Evolutionary conservation across 1,284 basidiomycete genomes (phyloP).

Genomic region (Apiotrichum porosum): DNA sequence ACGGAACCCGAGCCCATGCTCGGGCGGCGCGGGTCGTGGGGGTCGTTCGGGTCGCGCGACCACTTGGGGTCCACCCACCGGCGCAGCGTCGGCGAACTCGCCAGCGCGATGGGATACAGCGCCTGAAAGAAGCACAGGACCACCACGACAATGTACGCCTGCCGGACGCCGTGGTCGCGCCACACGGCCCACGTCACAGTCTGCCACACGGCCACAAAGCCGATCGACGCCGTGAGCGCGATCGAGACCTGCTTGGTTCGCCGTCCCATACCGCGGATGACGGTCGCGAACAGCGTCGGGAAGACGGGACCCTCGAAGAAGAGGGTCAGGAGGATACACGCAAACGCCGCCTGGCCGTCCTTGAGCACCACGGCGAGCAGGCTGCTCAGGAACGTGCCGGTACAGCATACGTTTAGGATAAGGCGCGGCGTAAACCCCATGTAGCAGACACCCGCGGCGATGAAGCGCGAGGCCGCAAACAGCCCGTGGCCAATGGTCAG

Average conservation of each 20-base stretch:
- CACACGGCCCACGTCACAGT: slow-evolving; percentile 28
- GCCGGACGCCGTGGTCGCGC: slow-evolving; percentile 7
- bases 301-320: slow-evolving; percentile 47
- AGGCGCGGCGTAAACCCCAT: slow-evolving; percentile 37
- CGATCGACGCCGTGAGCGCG: slow-evolving; percentile 29
- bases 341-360: slow-evolving; percentile 20
- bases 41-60: slow-evolving; percentile 2
- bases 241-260: slow-evolving; percentile 38
- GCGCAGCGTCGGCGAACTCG: slow-evolving; percentile 13
- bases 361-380: slow-evolving; percentile 31
- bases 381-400: slow-evolving; percentile 33
- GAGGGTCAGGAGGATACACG: slow-evolving; percentile 30
- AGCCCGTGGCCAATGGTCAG: slow-evolving; percentile 30
- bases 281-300: slow-evolving; percentile 44
- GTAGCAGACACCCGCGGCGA: slow-evolving; percentile 33
- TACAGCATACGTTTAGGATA: slow-evolving; percentile 30
- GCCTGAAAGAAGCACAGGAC: slow-evolving; percentile 21
- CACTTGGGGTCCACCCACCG: slow-evolving; percentile 35
- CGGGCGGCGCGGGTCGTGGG: not conserved
- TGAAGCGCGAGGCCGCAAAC: slow-evolving; percentile 38
- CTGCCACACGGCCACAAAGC: slow-evolving; percentile 30
- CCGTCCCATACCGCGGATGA: slow-evolving; percentile 36
- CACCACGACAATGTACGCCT: slow-evolving; percentile 18
- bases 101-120: slow-evolving; percentile 24
- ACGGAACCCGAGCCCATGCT: not conserved